phyloP scores from a whole-genome alignment of 345 rosid genomes.

The Garcia nutans region DNA sequence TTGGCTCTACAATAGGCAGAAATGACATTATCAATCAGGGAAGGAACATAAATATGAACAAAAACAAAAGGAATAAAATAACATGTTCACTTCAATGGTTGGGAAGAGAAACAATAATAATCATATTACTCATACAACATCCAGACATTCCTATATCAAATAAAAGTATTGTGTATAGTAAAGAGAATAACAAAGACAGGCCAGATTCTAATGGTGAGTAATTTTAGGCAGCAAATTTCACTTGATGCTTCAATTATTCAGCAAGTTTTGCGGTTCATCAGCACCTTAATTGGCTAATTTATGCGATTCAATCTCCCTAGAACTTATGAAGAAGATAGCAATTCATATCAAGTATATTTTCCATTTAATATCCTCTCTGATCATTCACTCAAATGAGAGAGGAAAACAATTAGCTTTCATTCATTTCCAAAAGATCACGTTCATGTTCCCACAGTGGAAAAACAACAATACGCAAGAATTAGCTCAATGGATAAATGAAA shows the following conservation, averaged over 20 bases:
- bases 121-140: neutral
- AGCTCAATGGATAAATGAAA: neutral
- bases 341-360: neutral
- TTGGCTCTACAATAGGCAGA: conserved; percentile 21
- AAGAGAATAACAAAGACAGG: neutral
- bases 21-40: neutral
- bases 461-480: neutral
- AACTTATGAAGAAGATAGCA: neutral
- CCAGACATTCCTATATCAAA: neutral
- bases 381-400: neutral
- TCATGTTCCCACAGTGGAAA: neutral
- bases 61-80: neutral
- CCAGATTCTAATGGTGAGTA: neutral
- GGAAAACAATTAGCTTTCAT: neutral
- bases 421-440: neutral
- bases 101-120: neutral
- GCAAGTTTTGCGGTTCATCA: neutral
- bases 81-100: neutral
- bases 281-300: neutral
- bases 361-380: neutral
- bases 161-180: neutral
- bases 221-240: neutral
- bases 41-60: neutral
- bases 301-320: neutral
- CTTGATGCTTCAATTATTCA: neutral